Base-by-base conservation (phyloP, 1,139 yeast species). In the Spathaspora jeffriesii region DNA sequence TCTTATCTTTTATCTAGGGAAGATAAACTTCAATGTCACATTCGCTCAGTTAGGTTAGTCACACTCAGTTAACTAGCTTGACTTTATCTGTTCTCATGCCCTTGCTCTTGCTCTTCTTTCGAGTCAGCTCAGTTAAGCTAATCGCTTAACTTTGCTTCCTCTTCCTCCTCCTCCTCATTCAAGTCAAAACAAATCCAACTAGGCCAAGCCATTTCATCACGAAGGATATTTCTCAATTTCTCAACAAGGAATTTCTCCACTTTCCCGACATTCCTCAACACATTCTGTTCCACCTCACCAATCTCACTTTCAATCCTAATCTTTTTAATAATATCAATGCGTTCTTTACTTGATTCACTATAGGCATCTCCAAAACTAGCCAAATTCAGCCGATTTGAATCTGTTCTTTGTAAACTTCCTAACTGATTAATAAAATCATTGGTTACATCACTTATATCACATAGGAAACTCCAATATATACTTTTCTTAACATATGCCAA, bases 151-250 rank as follows among this genome's bases (percentile, higher is more conserved):
- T 41, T 44, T 8, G 32, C 38, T 13, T 30, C 36, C 10, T 44
- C 49, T 20, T 44, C 45, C n/a, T 47, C 13, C 30, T 11, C 64
- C 3, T 70, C 72, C 0, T 70, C 79, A 47, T 64, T 68, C 55
- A 88, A 68, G 60, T 89, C 95, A 21, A 90, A 68, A 48, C 96
- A 89, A 20, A 93, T 78, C 98, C 98, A 95, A 43, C 96, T 88
- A 1, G 99, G 99, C 98, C 98, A 93, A 6, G 96, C 97, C 5
- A 92, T 69, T 62, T 93, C 99, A 48, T 87, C 91, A 46, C 96
- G 70, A 3, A 92, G 68, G 27, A 92, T 66, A 30, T 78, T 78
- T 49, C 97, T 68, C 30, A 93, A 67, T 57, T 90, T 83, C 48
- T 88, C 96, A 2, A 89, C 78, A 43, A 95, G 70, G 57, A 93